A percentile compares a stretch with the other conserved stretches of the same genome.
Conservation (phyloP, 2,329 filamentous ascomycete species). For the Orbilia blumenaviensis region DNA sequence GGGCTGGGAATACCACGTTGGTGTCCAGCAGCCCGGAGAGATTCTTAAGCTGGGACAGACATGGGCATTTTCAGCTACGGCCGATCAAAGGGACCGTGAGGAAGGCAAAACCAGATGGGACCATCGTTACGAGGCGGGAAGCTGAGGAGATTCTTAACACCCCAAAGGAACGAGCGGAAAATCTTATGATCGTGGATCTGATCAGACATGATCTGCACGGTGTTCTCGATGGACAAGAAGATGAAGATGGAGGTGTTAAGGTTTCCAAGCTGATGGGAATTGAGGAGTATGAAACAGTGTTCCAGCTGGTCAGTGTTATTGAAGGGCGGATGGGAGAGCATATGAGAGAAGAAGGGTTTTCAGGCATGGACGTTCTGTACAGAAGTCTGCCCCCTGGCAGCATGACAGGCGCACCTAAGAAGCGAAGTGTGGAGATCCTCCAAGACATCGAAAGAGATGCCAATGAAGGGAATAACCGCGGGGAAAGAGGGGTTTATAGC, state of each 20-base stretch:
- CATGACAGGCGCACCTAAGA: constrained; percentile 97
- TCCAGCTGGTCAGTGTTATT: constrained; percentile 88
- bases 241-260: constrained; percentile 71
- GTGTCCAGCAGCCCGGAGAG: constrained; percentile 88
- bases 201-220: constrained; percentile 90
- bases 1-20: constrained; percentile 74
- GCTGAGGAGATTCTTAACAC: constrained; percentile 78
- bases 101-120: constrained; percentile 71
- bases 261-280: constrained; percentile 84
- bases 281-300: constrained; percentile 90
- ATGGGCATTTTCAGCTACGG: constrained; percentile 77
- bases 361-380: constrained; percentile 79
- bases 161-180: constrained; percentile 92
- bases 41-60: constrained; percentile 76
- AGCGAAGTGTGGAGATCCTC: constrained; percentile 86
- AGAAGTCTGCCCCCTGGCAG: constrained; percentile 85
- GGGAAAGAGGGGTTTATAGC: constrained; percentile 79
- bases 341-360: constrained; percentile 61
- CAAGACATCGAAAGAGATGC: constrained; percentile 70
- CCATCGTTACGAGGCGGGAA: constrained; percentile 70
- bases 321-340: constrained; percentile 69
- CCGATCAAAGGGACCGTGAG: constrained; percentile 95
- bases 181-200: constrained; percentile 96
- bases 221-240: constrained; percentile 37
- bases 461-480: constrained; percentile 55